Evolutionary conservation across 2,329 filamentous ascomycete species (phyloP), one percentile per base, ranked within the genome.

Genomic region (Sphaerulina populicola): DNA sequence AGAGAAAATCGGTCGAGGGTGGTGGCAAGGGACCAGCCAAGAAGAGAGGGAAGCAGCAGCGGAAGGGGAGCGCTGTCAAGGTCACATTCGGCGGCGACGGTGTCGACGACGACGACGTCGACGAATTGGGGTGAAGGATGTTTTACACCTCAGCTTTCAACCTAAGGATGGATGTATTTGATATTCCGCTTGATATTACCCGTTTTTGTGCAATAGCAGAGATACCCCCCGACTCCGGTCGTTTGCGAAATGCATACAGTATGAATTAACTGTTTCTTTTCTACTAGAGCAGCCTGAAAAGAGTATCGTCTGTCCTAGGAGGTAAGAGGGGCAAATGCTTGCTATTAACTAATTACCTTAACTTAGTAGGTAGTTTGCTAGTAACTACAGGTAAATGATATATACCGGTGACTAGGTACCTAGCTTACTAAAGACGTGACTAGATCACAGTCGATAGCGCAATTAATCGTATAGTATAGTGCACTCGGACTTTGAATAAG

Each of bases 1-100:
- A 75, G 66, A 68, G 73, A 57, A 75, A 74, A 62, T 64, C 64
- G n/a, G 30, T 54, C 11, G 56, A 57, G 18, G 18, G 18, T 33
- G 59, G 54, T n/a, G 46, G 42, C 11, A 53, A 44, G 35, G 60
- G 49, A 30, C 36, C 44, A 33, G 63, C 64, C 4, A 61, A 59
- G 46, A 69, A 68, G 61, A 60, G 52, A 48, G 58, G 53, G 2
- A 49, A 61, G 18, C 49, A 59, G 33, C 52, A 59, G 33, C 52
- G 59, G 36, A 58, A 57, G 43, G 50, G 49, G 47, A 61, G 60
- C 36, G 21, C 47, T 31, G 36, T 46, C 33, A 60, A 56, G 50
- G 48, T 45, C 41, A 44, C 52, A 12, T 52, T 56, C 15, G 61
- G 62, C 48, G 55, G 58, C 23, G 62, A 58, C 15, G 57, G 60